phyloP scores from a whole-genome alignment of 2,329 filamentous ascomycete genomes.

The Colletotrichum brevisporum region DNA sequence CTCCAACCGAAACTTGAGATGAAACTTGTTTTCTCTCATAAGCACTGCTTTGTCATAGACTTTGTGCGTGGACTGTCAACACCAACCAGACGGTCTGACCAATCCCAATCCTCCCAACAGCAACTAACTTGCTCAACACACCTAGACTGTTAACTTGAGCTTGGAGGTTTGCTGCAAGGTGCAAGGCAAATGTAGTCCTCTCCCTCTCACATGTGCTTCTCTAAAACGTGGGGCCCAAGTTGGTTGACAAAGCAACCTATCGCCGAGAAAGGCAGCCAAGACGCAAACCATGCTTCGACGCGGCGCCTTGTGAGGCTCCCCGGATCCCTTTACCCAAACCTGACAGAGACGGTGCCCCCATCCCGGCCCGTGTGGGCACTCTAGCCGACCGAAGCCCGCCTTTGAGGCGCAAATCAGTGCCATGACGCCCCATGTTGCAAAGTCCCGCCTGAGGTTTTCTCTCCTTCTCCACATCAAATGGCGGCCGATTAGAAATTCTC shows the following conservation, averaged over 20 bases:
- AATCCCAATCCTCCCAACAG: too few relatives aligned
- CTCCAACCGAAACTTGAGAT: slow-evolving; percentile 13
- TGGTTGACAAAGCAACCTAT: slow-evolving; percentile 3
- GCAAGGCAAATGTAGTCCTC: not conserved
- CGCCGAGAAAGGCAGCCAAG: slow-evolving; percentile 38
- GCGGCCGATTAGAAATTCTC: slow-evolving; percentile 35
- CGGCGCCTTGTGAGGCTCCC: slow-evolving; percentile 26
- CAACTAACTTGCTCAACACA: not conserved
- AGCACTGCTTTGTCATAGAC: not conserved
- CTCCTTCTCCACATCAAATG: slow-evolving; percentile 28
- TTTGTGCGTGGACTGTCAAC: too few relatives aligned
- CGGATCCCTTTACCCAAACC: too few relatives aligned
- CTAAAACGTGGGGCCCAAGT: not conserved
- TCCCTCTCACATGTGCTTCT: slow-evolving; percentile 1
- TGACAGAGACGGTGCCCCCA: slow-evolving; percentile 10
- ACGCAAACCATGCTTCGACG: slow-evolving; percentile 25
- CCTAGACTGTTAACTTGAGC: not conserved
- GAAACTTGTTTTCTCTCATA: slow-evolving; percentile 11
- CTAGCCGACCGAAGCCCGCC: not conserved
- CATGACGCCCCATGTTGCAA: too few relatives aligned
- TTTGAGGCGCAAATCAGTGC: too few relatives aligned
- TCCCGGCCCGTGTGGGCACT: slow-evolving; percentile 18
- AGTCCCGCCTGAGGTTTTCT: not conserved
- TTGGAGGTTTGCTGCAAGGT: not conserved
- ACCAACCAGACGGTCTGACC: too few relatives aligned